These are phyloP conservation scores for Ephemerocybe angulata DNA, from an alignment of 768 basidiomycete genomes.

Conservation along the genomic window DNA sequence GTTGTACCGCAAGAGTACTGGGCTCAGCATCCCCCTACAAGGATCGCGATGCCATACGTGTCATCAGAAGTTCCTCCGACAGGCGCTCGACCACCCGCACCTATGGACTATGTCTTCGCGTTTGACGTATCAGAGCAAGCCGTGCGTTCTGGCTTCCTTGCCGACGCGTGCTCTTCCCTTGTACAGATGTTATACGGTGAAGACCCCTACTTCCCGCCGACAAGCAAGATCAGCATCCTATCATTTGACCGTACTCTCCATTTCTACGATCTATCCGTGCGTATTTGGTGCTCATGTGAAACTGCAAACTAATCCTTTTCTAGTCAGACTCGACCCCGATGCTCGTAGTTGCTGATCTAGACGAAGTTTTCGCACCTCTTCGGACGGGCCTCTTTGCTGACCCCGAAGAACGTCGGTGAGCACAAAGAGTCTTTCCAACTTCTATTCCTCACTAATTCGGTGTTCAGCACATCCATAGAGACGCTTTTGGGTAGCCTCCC, in stretches of 20 bases:
- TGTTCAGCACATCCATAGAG: constrained; percentile 57
- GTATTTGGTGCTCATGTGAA: constrained; percentile 23
- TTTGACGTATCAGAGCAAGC: constrained; percentile 79
- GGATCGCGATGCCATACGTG: constrained; percentile 50
- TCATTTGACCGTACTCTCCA: constrained; percentile 81
- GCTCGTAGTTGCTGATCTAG: constrained; percentile 82
- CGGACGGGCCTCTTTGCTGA: constrained; percentile 72
- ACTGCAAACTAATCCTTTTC: constrained; percentile 22
- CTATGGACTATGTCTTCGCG: constrained; percentile 79
- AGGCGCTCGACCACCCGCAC: constrained; percentile 50
- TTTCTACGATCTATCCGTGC: constrained; percentile 86
- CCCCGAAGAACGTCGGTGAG: constrained; percentile 66
- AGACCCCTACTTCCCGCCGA: constrained; percentile 49
- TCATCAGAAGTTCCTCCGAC: constrained; percentile 45
- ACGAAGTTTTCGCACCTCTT: constrained; percentile 89
- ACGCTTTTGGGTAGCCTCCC: constrained; percentile 64
- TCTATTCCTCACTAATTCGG: constrained; percentile 2
- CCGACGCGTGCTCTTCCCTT: constrained; percentile 61
- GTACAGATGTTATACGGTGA: constrained; percentile 62
- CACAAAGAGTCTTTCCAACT: constrained; percentile 4
- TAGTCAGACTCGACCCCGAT: constrained; percentile 57
- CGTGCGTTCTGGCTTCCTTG: constrained; percentile 64
- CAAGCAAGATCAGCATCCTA: constrained; percentile 67
- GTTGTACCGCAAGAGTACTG: constrained; percentile 80
- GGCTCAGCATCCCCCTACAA: constrained; percentile 64